Evolutionary conservation across 306 rosid species (phyloP).

Genomic region (Delonix regia): DNA sequence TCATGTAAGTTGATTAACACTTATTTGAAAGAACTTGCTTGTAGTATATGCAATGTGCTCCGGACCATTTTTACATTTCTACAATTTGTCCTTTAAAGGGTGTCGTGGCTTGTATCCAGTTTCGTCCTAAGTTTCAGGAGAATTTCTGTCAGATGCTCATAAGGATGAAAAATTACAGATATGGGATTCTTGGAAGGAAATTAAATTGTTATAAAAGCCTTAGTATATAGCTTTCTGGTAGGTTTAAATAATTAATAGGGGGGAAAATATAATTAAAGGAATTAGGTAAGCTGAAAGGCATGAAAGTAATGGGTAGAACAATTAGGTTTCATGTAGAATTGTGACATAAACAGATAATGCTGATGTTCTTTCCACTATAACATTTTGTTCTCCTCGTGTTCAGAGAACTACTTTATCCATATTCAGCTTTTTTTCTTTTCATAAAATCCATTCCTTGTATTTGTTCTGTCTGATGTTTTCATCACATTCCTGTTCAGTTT

Average conservation of each 20-base stretch:
- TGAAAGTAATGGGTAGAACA: background rate
- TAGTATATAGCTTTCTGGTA: background rate
- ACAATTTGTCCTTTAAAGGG: conserved; percentile 7
- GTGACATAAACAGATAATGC: background rate
- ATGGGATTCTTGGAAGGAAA: background rate
- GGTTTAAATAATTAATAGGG: background rate
- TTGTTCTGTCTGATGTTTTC: background rate
- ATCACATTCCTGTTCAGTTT: conserved; percentile 15
- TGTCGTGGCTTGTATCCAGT: background rate
- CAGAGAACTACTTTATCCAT: background rate
- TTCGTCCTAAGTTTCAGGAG: too few species aligned
- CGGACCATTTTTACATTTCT: conserved; percentile 3
- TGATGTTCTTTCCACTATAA: conserved; percentile 17
- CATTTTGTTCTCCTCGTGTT: background rate
- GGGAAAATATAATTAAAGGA: background rate
- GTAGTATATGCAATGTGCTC: background rate
- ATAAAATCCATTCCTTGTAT: conserved; percentile 12
- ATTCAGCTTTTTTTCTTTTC: background rate
- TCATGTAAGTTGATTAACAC: conserved; percentile 66
- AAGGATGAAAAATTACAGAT: background rate
- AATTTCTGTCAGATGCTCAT: background rate
- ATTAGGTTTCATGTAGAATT: background rate
- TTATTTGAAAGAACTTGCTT: conserved; percentile 8
- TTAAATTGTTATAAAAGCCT: background rate
- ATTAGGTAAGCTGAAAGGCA: conserved; percentile 15